Evolutionary conservation across 2,329 filamentous ascomycete species (phyloP), one percentile per base, ranked within the genome.

Genomic region (Tolypocladium album): DNA sequence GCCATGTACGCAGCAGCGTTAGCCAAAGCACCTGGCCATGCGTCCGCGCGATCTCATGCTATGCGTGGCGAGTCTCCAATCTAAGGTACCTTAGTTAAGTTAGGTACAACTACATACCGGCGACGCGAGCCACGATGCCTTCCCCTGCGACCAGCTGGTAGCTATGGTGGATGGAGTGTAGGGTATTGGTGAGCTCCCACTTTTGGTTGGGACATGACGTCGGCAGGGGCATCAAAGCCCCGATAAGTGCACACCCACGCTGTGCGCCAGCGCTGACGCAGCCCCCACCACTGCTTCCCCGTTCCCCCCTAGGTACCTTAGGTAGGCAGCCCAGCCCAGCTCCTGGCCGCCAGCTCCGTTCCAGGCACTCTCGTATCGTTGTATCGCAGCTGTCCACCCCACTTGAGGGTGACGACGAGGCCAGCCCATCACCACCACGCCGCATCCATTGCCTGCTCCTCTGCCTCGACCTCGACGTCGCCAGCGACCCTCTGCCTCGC

Each of bases 351-450:
- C 27, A 53, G 36, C 36, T 27, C 45, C 22, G 4, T 24, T n/a
- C 27, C 50, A 55, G 50, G 50, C 50, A 55, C 20, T 34, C 27
- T 52, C 27, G 50, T 55, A 55, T 55, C 50, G 50, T 55, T 55
- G 50, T 55, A 55, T 55, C 50, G 50, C 50, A 55, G 31, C 20
- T 38, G 22, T 20, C 42, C 56, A 45, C 56, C 56, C 56, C 57
- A 58, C 45, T 38, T 24, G 34, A 24, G 52, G 57, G 58, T 63
- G 62, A 64, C 61, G 62, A 64, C 62, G 52, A 58, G 59, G 52
- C 40, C 31, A 43, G 34, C n/a, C 27, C 57, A 43, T 27, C 57
- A 52, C 56, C 57, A 52, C 56, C 60, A 27, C 59, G 31, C 43
- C 22, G 55, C 55, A 61, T 50, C 42, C 60, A 45, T 53, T 47